Conservation (phyloP, 2,329 filamentous ascomycete genomes). For the Neonectria ditissima region DNA sequence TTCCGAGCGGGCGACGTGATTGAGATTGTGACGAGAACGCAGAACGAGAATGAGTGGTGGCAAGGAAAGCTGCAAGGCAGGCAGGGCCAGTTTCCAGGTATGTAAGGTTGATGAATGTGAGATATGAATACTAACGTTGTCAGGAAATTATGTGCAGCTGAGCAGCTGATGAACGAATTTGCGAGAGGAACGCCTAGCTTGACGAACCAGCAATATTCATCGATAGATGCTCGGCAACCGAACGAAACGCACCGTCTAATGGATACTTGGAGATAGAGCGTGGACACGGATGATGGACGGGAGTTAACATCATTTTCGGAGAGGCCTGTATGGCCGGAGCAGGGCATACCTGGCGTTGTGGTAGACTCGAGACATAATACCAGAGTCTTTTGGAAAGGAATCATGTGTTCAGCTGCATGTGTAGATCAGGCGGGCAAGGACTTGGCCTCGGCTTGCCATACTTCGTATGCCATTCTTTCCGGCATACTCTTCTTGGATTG, state of each 20-base stretch:
- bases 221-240: conserved; percentile 28
- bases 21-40: conserved; percentile 85
- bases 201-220: conserved; percentile 28
- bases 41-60: conserved; percentile 98
- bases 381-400: conserved; percentile 24
- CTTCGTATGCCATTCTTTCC: neutral
- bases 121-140: conserved; percentile 40
- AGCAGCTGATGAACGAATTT: conserved; percentile 18
- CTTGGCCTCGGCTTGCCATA: conserved; percentile 1
- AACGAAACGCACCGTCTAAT: conserved; percentile 6
- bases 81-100: conserved; percentile 95
- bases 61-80: conserved; percentile 82
- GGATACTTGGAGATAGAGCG: conserved; percentile 10
- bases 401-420: neutral
- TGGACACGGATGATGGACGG: conserved; percentile 3
- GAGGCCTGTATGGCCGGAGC: conserved; percentile 15
- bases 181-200: conserved; percentile 24
- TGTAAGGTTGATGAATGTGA: conserved; percentile 45
- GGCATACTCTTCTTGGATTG: neutral
- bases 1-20: conserved; percentile 91
- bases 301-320: conserved; percentile 21
- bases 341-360: conserved; percentile 24
- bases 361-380: conserved; percentile 17
- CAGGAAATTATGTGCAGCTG: conserved; percentile 65
- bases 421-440: neutral